Evolutionary conservation across 495 filamentous ascomycete species (phyloP).

Genomic region (Achaetomiella virescens): DNA sequence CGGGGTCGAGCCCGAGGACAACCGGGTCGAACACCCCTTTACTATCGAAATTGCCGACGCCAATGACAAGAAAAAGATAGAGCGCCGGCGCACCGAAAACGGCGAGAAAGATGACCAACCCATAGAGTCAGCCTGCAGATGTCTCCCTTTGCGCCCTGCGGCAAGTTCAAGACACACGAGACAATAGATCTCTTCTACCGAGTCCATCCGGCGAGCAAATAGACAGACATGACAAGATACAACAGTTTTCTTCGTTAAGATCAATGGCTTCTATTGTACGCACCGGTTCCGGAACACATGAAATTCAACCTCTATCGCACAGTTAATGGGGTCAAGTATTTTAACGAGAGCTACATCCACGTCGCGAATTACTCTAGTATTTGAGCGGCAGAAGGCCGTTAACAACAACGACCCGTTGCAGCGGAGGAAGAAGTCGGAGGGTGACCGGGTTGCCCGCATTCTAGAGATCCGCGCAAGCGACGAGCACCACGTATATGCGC

Average conservation of each 20-base stretch:
- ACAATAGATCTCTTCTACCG: slow-evolving; percentile 47
- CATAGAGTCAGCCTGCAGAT: slow-evolving; percentile 35
- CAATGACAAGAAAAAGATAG: slow-evolving; percentile 37
- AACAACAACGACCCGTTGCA: slow-evolving; percentile 36
- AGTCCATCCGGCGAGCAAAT: slow-evolving; percentile 47
- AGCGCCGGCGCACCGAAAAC: slow-evolving; percentile 40
- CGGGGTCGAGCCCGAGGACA: slow-evolving; percentile 35
- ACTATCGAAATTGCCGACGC: slow-evolving; percentile 30
- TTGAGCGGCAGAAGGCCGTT: slow-evolving; percentile 42
- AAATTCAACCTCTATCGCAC: not conserved
- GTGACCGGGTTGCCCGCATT: slow-evolving; percentile 67
- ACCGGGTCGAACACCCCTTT: slow-evolving; percentile 33
- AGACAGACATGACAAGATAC: slow-evolving; percentile 56
- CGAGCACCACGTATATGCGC: slow-evolving; percentile 62
- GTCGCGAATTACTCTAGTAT: slow-evolving; percentile 52
- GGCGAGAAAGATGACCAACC: slow-evolving; percentile 31
- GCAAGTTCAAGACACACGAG: slow-evolving; percentile 42
- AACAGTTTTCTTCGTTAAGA: slow-evolving; percentile 60
- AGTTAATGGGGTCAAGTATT: slow-evolving; percentile 57
- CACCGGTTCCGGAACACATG: not conserved
- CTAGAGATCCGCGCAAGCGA: slow-evolving; percentile 65
- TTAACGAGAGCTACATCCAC: slow-evolving; percentile 53
- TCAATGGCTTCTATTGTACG: not conserved
- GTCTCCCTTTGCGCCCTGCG: slow-evolving; percentile 39
- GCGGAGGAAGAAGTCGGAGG: slow-evolving; percentile 40